Conservation (phyloP, 1,284 basidiomycete genomes). For the Ustilago xerochloae region DNA sequence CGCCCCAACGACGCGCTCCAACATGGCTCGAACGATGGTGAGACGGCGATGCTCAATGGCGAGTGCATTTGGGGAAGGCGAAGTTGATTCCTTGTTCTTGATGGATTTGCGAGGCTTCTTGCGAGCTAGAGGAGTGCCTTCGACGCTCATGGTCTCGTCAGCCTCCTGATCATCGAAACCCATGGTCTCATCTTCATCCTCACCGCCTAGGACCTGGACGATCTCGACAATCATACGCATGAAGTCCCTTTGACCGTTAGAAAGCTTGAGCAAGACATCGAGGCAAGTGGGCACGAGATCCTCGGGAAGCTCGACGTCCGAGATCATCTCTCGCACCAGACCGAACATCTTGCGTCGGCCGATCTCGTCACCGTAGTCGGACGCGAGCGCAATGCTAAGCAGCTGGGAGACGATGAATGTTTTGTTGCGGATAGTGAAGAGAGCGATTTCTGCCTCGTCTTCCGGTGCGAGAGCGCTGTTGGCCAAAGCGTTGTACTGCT, state of each 20-base stretch:
- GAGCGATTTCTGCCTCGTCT: slow-evolving; percentile 47
- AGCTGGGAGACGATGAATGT: slow-evolving; percentile 85
- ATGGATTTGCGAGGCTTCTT: slow-evolving; percentile 48
- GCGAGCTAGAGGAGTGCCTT: slow-evolving; percentile 36
- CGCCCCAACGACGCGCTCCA: slow-evolving; percentile 78
- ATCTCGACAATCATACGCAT: slow-evolving; percentile 94
- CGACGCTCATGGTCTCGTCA: slow-evolving; percentile 48
- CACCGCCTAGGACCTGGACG: slow-evolving; percentile 73
- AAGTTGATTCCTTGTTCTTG: slow-evolving; percentile 21
- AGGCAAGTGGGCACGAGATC: slow-evolving; percentile 82
- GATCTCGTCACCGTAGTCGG: slow-evolving; percentile 95
- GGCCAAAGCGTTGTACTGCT: slow-evolving; percentile 42
- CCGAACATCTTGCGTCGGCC: slow-evolving; percentile 88
- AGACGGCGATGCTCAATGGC: slow-evolving; percentile 60
- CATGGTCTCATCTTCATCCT: slow-evolving; percentile 69
- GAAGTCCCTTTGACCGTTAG: slow-evolving; percentile 86
- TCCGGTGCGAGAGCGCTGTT: slow-evolving; percentile 28
- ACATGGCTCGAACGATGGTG: slow-evolving; percentile 83
- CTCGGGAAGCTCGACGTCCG: slow-evolving; percentile 82
- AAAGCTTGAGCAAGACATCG: slow-evolving; percentile 86
- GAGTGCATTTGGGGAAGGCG: slow-evolving; percentile 31
- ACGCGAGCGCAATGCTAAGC: slow-evolving; percentile 80
- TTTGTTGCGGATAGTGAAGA: slow-evolving; percentile 64
- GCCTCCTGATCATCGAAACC: slow-evolving; percentile 40
- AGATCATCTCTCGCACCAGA: slow-evolving; percentile 71